Conservation (phyloP, 768 basidiomycete species). For the Tylopilus balloui region DNA sequence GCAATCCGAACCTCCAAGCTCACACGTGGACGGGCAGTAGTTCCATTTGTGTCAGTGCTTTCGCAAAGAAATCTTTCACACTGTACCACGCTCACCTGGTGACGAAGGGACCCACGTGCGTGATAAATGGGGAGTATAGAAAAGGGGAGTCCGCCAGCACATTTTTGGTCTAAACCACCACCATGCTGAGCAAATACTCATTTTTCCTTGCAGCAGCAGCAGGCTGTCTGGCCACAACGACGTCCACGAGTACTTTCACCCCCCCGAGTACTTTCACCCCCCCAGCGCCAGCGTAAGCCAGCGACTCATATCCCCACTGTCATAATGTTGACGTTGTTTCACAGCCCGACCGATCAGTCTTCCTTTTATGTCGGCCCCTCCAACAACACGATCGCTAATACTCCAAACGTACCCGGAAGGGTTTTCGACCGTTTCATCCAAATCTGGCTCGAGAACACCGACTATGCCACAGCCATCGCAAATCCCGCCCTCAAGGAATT, state of each 20-base stretch:
- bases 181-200: constrained; percentile 11
- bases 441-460: not conserved
- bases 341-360: constrained; percentile 26
- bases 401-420: not conserved
- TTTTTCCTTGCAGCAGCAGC: constrained; percentile 12
- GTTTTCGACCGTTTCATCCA: not conserved
- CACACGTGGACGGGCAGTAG: too few species aligned
- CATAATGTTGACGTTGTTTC: not conserved
- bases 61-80: too few species aligned
- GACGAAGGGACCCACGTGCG: too few species aligned
- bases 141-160: not conserved
- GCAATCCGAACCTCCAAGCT: too few species aligned
- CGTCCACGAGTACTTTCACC: too few species aligned
- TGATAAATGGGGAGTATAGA: not conserved
- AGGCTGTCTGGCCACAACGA: constrained; percentile 13
- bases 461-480: not conserved
- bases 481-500: not conserved
- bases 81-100: too few species aligned
- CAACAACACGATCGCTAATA: not conserved
- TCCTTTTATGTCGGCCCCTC: constrained; percentile 32
- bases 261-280: not conserved
- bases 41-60: too few species aligned
- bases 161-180: not conserved
- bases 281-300: not conserved
- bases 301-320: not conserved